Conservation (phyloP, 2,329 filamentous ascomycete species). For the Paecilomyces niveus region DNA sequence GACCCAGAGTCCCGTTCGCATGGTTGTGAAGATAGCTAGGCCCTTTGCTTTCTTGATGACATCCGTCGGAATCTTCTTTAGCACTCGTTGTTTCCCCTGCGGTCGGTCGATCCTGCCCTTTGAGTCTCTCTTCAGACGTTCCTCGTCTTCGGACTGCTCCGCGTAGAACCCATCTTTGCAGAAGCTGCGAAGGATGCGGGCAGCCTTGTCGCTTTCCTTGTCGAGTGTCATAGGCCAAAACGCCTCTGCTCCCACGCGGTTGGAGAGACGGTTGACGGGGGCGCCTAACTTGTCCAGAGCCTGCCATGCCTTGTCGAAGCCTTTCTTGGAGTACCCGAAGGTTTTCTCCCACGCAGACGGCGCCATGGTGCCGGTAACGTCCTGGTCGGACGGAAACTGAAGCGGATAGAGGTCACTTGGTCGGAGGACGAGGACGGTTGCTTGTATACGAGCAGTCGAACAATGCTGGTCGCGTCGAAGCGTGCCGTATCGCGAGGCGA, state of each 20-base stretch:
- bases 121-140: constrained; percentile 24
- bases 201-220: constrained; percentile 85
- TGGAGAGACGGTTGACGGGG: constrained; percentile 73
- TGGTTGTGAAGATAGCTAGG: constrained; percentile 88
- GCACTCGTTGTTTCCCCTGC: constrained; percentile 54
- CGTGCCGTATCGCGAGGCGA: neutral
- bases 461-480: neutral
- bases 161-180: constrained; percentile 72
- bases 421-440: neutral
- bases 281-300: constrained; percentile 62
- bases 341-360: constrained; percentile 50
- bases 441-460: neutral
- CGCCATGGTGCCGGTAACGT: constrained; percentile 21
- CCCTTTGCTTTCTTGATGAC: constrained; percentile 87
- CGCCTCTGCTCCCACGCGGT: constrained; percentile 72
- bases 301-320: constrained; percentile 67
- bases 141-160: constrained; percentile 50
- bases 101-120: constrained; percentile 45
- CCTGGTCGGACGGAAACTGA: neutral
- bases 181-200: constrained; percentile 81
- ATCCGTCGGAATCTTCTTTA: constrained; percentile 78
- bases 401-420: constrained; percentile 6
- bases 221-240: constrained; percentile 84
- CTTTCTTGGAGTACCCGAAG: constrained; percentile 44
- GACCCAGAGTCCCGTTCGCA: constrained; percentile 88